phyloP scores from a whole-genome alignment of 179 eudicot genomes.

The Beta lomatogona region DNA sequence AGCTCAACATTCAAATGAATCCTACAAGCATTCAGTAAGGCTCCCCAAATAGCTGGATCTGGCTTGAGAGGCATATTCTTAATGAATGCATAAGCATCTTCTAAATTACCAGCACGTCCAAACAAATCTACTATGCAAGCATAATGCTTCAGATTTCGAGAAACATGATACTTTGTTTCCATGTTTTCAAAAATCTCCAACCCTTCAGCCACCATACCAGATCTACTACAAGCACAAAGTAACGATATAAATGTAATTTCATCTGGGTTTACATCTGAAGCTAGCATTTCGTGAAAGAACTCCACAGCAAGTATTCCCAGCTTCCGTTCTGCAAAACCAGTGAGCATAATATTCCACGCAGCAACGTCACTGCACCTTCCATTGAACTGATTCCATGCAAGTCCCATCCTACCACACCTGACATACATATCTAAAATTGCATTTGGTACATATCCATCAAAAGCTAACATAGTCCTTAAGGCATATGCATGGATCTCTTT shows the following conservation, averaged over 20 bases:
- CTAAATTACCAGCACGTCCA: conserved; percentile 71
- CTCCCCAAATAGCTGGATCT: conserved; percentile 85
- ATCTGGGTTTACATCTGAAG: conserved; percentile 54
- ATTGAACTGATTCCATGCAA: conserved; percentile 60
- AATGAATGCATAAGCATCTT: conserved; percentile 55
- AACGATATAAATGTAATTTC: conserved; percentile 62
- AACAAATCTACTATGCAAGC: conserved; percentile 83
- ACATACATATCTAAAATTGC: conserved; percentile 80
- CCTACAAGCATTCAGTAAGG: conserved; percentile 72
- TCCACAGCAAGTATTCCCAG: conserved; percentile 56
- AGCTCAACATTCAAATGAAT: conserved; percentile 56
- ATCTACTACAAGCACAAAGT: conserved; percentile 74
- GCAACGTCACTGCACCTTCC: conserved; percentile 44
- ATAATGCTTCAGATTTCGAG: conserved; percentile 73
- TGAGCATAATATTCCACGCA: conserved; percentile 77
- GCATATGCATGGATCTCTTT: conserved; percentile 85
- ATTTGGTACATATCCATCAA: conserved; percentile 63
- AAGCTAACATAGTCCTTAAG: conserved; percentile 54
- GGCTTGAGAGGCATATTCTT: conserved; percentile 60
- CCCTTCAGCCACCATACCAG: conserved; percentile 74
- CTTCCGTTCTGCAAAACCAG: conserved; percentile 62
- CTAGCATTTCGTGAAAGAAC: conserved; percentile 52
- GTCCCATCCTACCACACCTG: conserved; percentile 68
- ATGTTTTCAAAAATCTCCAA: conserved; percentile 55
- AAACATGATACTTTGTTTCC: conserved; percentile 42